Conservation (phyloP, 163 green algal species). For the Scenedesmus sp. region DNA sequence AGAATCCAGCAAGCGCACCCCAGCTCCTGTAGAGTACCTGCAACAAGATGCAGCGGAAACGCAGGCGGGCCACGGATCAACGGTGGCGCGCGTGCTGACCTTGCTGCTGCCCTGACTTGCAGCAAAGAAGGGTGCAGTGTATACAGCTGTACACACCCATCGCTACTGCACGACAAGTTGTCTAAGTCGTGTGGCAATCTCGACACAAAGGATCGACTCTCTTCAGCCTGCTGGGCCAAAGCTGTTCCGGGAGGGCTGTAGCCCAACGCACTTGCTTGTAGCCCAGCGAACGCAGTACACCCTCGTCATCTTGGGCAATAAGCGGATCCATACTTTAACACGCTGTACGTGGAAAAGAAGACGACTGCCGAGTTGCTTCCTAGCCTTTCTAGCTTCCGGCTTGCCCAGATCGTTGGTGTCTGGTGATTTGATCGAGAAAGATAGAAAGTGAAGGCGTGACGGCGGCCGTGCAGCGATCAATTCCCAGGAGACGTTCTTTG, state of each 20-base stretch:
- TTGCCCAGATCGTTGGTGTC: not conserved
- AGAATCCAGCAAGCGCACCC: not conserved
- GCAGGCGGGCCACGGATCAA: not conserved
- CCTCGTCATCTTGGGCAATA: slow-evolving; percentile 17
- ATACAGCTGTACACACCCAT: not conserved
- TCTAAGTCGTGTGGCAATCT: too few relatives aligned
- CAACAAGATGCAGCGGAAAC: not conserved
- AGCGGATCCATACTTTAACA: not conserved
- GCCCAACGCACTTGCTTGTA: slow-evolving; percentile 35
- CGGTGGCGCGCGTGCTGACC: not conserved
- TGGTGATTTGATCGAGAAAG: too few relatives aligned
- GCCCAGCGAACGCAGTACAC: slow-evolving; percentile 10
- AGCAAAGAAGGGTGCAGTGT: not conserved
- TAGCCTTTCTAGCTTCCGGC: not conserved
- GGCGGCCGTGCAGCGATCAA: too few relatives aligned
- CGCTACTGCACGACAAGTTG: not conserved
- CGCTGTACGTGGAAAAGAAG: not conserved
- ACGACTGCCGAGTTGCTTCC: not conserved
- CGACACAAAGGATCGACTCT: not conserved
- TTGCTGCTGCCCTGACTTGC: not conserved
- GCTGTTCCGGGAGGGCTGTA: not conserved
- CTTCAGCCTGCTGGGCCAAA: not conserved
- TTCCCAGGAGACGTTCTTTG: too few relatives aligned
- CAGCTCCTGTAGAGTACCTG: slow-evolving; percentile 21
- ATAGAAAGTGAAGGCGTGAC: too few relatives aligned